A percentile compares a stretch with the other conserved stretches of the same genome.
Evolutionary conservation across 2,329 filamentous ascomycete species (phyloP).

Genomic region (Pseudogymnoascus sp.): DNA sequence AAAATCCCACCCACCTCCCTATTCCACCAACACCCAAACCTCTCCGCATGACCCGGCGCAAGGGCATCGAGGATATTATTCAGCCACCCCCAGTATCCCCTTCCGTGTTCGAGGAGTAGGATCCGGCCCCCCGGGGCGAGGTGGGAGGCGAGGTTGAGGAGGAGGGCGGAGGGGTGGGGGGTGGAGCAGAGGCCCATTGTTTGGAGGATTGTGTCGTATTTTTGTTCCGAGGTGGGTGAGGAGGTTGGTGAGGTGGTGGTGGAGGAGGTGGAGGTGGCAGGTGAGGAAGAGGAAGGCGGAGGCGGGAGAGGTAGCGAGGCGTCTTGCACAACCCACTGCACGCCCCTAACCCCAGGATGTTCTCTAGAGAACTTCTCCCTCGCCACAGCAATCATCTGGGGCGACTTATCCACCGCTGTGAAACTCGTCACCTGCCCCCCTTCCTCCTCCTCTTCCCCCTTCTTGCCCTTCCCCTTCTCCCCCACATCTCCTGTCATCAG

Average conservation of each 20-base stretch:
- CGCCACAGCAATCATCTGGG: conserved; percentile 51
- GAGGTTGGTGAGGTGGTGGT: conserved; percentile 12
- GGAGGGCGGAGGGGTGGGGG: conserved; percentile 43
- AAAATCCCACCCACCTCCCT: conserved; percentile 50
- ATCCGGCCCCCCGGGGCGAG: conserved; percentile 51
- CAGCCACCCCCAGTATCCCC: conserved; percentile 44
- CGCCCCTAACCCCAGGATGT: conserved; percentile 33
- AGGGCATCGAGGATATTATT: conserved; percentile 48
- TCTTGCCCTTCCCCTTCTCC: too few species aligned
- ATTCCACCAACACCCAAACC: conserved; percentile 63
- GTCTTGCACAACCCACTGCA: conserved; percentile 32
- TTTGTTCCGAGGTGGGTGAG: conserved; percentile 9
- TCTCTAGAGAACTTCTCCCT: conserved; percentile 40
- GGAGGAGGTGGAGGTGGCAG: conserved; percentile 18
- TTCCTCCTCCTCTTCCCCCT: conserved; percentile 17
- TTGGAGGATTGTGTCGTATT: conserved; percentile 55
- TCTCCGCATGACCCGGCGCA: conserved; percentile 45
- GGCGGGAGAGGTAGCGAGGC: conserved; percentile 21
- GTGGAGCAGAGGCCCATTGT: conserved; percentile 59
- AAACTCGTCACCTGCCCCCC: conserved; percentile 41
- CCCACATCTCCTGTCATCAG: too few species aligned
- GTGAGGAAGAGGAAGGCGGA: conserved; percentile 20
- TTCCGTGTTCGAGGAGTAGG: conserved; percentile 54
- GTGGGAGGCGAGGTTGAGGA: conserved; percentile 43
- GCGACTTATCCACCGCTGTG: conserved; percentile 53